phyloP scores from a whole-genome alignment of 2,329 filamentous ascomycete species.

The Pseudogymnoascus sp. region DNA sequence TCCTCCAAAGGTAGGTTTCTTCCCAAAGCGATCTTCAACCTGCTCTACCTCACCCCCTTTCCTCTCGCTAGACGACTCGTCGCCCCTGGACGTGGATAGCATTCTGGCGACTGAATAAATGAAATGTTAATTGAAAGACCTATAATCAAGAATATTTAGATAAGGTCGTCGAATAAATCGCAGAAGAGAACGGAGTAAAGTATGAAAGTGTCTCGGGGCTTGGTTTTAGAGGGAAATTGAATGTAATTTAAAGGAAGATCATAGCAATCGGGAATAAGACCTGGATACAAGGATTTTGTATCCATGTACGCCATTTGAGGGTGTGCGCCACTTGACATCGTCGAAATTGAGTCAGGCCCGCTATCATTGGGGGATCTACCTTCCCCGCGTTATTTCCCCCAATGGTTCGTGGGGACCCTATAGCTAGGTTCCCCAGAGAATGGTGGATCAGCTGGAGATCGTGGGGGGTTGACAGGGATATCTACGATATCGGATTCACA shows the following conservation, averaged over 20 bases:
- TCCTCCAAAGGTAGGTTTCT: conserved; percentile 11
- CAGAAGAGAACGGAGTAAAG: not conserved
- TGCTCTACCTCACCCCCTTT: conserved; percentile 15
- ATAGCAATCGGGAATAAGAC: not conserved
- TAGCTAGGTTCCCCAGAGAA: not conserved
- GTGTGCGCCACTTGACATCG: not conserved
- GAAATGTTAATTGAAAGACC: not conserved
- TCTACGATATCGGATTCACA: not conserved
- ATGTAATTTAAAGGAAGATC: not conserved
- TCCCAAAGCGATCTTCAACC: conserved; percentile 12
- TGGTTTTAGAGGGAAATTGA: not conserved
- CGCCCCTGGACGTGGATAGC: not conserved
- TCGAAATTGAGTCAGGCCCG: not conserved
- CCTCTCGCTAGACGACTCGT: not conserved
- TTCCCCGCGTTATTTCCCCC: not conserved
- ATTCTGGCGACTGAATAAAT: not conserved
- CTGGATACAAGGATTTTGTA: not conserved
- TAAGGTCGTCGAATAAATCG: not conserved
- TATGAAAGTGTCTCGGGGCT: not conserved
- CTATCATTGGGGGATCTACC: not conserved
- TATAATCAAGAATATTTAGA: not conserved
- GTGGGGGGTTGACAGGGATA: not conserved
- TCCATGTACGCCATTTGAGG: not conserved
- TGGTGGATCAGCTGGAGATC: not conserved
- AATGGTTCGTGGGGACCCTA: not conserved